Conservation (phyloP, 345 rosid species). For the Salix arbutifolia region DNA sequence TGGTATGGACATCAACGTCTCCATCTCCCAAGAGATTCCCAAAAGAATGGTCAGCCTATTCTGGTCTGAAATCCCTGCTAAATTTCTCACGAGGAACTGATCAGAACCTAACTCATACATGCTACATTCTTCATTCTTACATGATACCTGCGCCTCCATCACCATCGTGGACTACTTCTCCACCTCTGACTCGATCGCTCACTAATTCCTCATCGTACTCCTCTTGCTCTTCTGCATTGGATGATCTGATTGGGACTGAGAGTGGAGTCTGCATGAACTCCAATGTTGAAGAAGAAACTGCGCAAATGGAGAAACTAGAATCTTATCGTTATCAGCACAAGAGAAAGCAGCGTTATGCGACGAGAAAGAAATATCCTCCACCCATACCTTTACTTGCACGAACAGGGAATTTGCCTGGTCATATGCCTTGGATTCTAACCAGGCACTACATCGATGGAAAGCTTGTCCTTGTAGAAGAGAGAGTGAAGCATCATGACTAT, state of each 20-base stretch:
- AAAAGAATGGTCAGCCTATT: background rate
- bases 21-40: slow-evolving; percentile 18
- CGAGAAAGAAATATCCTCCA: slow-evolving; percentile 38
- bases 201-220: slow-evolving; percentile 12
- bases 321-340: background rate
- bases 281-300: background rate
- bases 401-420: slow-evolving; percentile 35
- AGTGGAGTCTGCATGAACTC: slow-evolving; percentile 32
- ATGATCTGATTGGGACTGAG: slow-evolving; percentile 39
- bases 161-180: background rate
- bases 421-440: slow-evolving; percentile 41
- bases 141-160: slow-evolving; percentile 3
- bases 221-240: slow-evolving; percentile 20
- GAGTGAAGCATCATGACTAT: slow-evolving; percentile 41
- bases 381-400: slow-evolving; percentile 39
- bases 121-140: slow-evolving; percentile 15
- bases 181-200: slow-evolving; percentile 3
- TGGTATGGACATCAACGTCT: slow-evolving; percentile 9
- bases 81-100: background rate
- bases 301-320: background rate
- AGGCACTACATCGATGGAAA: slow-evolving; percentile 42
- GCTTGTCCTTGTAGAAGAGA: slow-evolving; percentile 41
- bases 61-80: slow-evolving; percentile 35
- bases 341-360: background rate
- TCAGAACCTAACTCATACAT: slow-evolving; percentile 1